Percentiles rank a stretch among this genome's conserved stretches.
phyloP scores from a whole-genome alignment of 768 basidiomycete species.

The Boletus coccyginus region DNA sequence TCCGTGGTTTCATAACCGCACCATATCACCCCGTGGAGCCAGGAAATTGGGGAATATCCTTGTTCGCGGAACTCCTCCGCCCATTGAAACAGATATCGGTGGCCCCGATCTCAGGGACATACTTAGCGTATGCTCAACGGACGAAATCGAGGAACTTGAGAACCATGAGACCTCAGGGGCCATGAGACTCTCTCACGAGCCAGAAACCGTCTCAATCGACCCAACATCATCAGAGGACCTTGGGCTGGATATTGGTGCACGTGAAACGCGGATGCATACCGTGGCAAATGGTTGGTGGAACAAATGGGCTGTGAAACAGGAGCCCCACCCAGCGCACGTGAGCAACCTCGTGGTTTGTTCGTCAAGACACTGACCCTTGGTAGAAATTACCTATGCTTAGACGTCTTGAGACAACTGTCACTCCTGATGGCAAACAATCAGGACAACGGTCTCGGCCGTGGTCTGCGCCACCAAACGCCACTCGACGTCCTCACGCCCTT shows the following conservation, averaged over 20 bases:
- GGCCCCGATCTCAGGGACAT: constrained; percentile 46
- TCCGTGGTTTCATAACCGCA: constrained; percentile 5
- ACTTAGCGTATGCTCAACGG: constrained; percentile 42
- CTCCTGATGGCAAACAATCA: constrained; percentile 40
- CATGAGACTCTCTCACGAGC: constrained; percentile 35
- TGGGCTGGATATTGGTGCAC: constrained; percentile 18
- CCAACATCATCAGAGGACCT: constrained; percentile 29
- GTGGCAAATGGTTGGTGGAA: constrained; percentile 52
- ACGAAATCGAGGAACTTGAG: constrained; percentile 43
- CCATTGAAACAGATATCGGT: constrained; percentile 12
- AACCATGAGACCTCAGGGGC: constrained; percentile 24
- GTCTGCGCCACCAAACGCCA: constrained; percentile 25
- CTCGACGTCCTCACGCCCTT: constrained; percentile 15
- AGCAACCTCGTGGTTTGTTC: constrained; percentile 13
- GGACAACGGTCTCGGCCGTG: constrained; percentile 25
- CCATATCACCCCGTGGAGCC: not conserved
- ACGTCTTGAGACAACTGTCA: constrained; percentile 48
- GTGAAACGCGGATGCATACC: constrained; percentile 34
- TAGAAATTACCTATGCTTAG: constrained; percentile 36
- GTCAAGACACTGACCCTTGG: constrained; percentile 8
- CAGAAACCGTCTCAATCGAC: constrained; percentile 27
- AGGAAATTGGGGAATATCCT: constrained; percentile 19
- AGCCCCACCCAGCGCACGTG: constrained; percentile 16
- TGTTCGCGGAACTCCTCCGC: constrained; percentile 30
- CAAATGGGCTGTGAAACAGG: constrained; percentile 42